Percentiles rank a stretch among this genome's conserved stretches.
Conservation (phyloP, 805 yeast species). For the Candida bentonensis region DNA sequence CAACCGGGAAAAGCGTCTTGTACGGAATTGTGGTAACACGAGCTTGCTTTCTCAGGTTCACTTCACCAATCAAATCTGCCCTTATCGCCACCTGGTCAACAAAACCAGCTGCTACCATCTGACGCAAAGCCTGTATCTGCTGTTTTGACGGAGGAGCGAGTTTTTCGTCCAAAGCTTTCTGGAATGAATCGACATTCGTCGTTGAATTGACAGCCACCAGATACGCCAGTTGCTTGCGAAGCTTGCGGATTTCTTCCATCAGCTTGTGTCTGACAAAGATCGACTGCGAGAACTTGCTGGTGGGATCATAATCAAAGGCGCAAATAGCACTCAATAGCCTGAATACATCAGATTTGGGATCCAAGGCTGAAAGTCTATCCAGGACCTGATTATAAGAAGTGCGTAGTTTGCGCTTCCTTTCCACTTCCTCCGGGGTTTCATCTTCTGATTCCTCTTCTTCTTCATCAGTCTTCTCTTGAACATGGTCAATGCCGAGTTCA, state of each 20-base stretch:
- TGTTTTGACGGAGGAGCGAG: conserved; percentile 51
- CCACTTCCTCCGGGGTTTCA: conserved; percentile 19
- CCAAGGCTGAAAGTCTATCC: conserved; percentile 50
- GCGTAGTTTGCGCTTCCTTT: conserved; percentile 28
- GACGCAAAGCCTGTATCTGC: conserved; percentile 72
- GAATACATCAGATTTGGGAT: conserved; percentile 61
- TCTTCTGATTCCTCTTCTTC: conserved; percentile 12
- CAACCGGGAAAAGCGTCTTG: conserved; percentile 33
- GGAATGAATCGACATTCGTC: conserved; percentile 24
- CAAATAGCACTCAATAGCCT: conserved; percentile 68
- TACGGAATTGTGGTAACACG: conserved; percentile 40
- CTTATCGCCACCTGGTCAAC: conserved; percentile 82
- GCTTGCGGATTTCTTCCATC: conserved; percentile 73
- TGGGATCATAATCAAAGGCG: conserved; percentile 60
- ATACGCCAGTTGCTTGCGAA: conserved; percentile 65
- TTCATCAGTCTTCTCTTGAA: conserved; percentile 2
- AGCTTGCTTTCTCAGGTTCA: conserved; percentile 42
- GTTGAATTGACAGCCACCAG: conserved; percentile 49
- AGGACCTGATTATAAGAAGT: conserved; percentile 44
- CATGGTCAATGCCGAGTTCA: conserved; percentile 45
- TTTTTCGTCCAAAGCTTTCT: conserved; percentile 36
- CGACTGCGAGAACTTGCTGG: conserved; percentile 33
- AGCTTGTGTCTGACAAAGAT: conserved; percentile 65
- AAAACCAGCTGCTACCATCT: conserved; percentile 86
- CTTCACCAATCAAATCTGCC: conserved; percentile 61